Evolutionary conservation across 163 green algal genomes (phyloP).

Genomic region (Prototheca stagnorum): DNA sequence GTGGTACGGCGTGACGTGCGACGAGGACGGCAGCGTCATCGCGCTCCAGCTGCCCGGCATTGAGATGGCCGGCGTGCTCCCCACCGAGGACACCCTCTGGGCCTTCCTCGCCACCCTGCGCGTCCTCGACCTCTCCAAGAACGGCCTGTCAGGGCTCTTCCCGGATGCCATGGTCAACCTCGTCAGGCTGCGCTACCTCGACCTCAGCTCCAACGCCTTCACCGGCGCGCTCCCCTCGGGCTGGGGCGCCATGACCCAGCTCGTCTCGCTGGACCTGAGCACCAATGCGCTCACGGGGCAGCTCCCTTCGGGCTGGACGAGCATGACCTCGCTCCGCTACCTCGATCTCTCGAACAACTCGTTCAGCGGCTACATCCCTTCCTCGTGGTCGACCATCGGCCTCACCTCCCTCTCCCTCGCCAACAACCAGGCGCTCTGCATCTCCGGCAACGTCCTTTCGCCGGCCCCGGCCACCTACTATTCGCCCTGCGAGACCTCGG

Average conservation of each 20-base stretch:
- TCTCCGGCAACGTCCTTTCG: background rate
- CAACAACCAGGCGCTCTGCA: slow-evolving; percentile 13
- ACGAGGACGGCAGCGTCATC: slow-evolving; percentile 9
- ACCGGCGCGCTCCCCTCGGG: slow-evolving; percentile 9
- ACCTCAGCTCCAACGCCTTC: slow-evolving; percentile 6
- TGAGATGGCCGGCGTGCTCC: slow-evolving; percentile 14
- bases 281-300: slow-evolving; percentile 10
- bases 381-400: slow-evolving; percentile 5
- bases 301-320: slow-evolving; percentile 12
- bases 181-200: slow-evolving; percentile 1
- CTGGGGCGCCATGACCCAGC: slow-evolving; percentile 9
- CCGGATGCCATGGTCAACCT: slow-evolving; percentile 5
- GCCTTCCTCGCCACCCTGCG: slow-evolving; percentile 10
- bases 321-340: slow-evolving; percentile 2
- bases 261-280: slow-evolving; percentile 16
- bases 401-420: slow-evolving; percentile 15
- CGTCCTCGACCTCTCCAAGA: slow-evolving; percentile 9
- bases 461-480: slow-evolving; percentile 7
- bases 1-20: slow-evolving; percentile 19
- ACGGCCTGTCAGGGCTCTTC: slow-evolving; percentile 8
- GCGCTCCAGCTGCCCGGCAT: background rate
- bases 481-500: slow-evolving; percentile 4
- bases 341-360: slow-evolving; percentile 29
- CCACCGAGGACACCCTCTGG: slow-evolving; percentile 14
- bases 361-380: slow-evolving; percentile 26